phyloP scores from a whole-genome alignment of 2,329 filamentous ascomycete species.

The Fusarium papillatum region DNA sequence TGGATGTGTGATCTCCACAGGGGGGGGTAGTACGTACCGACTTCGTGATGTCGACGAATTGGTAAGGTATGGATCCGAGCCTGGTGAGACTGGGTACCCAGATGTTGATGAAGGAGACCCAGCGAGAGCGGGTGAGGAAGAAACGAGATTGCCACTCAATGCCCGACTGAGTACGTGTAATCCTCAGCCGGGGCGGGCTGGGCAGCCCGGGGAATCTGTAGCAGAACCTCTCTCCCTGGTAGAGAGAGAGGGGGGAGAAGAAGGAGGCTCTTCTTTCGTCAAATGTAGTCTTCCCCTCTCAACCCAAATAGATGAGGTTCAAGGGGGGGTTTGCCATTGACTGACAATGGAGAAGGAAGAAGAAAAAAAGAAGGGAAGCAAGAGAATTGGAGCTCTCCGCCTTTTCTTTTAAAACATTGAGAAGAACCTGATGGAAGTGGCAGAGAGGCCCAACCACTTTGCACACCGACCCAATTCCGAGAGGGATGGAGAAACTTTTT shows the following conservation, averaged over 20 bases:
- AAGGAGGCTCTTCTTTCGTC: background rate
- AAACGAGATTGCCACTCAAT: constrained; percentile 7
- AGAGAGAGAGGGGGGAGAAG: constrained; percentile 22
- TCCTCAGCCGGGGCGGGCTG: constrained; percentile 29
- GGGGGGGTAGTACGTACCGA: constrained; percentile 27
- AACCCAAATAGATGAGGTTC: constrained; percentile 34
- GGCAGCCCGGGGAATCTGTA: constrained; percentile 17
- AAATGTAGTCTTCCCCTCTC: constrained; percentile 35
- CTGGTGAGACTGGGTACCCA: constrained; percentile 1
- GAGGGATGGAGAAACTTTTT: constrained; percentile 24
- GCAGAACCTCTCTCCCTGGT: constrained; percentile 28
- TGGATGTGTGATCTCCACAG: constrained; percentile 31
- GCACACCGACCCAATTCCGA: constrained; percentile 34
- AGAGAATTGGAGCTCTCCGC: constrained; percentile 31
- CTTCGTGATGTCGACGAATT: constrained; percentile 4
- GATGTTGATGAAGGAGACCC: background rate
- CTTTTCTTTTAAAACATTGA: constrained; percentile 21
- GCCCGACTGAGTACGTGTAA: constrained; percentile 4
- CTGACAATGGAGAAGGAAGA: constrained; percentile 30
- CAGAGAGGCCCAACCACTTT: constrained; percentile 1
- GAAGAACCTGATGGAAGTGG: constrained; percentile 9
- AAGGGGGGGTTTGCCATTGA: constrained; percentile 33
- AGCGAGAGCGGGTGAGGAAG: background rate
- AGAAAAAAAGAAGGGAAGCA: constrained; percentile 13
- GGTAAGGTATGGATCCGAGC: constrained; percentile 14